Conservation (phyloP, 2,329 filamentous ascomycete species). For the Colletotrichum zoysiae region DNA sequence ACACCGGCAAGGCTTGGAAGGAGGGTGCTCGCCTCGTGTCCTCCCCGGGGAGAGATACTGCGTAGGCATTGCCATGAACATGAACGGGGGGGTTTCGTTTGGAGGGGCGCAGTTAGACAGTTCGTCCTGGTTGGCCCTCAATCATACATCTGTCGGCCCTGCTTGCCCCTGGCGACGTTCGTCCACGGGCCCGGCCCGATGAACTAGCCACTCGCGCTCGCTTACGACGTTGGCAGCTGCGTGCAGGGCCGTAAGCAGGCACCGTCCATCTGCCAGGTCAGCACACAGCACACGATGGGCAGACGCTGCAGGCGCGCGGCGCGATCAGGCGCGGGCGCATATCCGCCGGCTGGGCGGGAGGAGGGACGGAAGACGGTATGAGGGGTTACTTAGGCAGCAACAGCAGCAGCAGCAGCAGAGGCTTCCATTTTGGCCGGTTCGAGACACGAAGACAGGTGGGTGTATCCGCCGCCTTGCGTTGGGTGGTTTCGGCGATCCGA, state of each 20-base stretch:
- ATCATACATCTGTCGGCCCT: not conserved
- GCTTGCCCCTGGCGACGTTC: not conserved
- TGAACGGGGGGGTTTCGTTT: not conserved
- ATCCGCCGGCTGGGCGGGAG: not conserved
- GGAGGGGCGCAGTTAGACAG: not conserved
- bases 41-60: too few species aligned
- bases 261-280: not conserved
- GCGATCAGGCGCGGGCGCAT: constrained; percentile 8
- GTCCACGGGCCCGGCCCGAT: not conserved
- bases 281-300: not conserved
- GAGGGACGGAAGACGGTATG: not conserved
- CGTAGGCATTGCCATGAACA: not conserved
- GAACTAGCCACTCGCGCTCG: not conserved
- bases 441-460: not conserved
- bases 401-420: not conserved
- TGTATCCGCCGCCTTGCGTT: too few species aligned
- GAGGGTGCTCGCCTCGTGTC: not conserved
- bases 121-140: not conserved
- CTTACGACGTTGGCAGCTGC: not conserved
- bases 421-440: not conserved
- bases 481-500: too few species aligned
- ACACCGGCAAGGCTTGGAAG: constrained; percentile 6
- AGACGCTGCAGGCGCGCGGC: not conserved
- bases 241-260: not conserved
- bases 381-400: not conserved